A percentile compares a stretch with the other conserved stretches of the same genome.
Conservation (phyloP, 2,329 filamentous ascomycete genomes). For the Cladosporium cucumerinum region DNA sequence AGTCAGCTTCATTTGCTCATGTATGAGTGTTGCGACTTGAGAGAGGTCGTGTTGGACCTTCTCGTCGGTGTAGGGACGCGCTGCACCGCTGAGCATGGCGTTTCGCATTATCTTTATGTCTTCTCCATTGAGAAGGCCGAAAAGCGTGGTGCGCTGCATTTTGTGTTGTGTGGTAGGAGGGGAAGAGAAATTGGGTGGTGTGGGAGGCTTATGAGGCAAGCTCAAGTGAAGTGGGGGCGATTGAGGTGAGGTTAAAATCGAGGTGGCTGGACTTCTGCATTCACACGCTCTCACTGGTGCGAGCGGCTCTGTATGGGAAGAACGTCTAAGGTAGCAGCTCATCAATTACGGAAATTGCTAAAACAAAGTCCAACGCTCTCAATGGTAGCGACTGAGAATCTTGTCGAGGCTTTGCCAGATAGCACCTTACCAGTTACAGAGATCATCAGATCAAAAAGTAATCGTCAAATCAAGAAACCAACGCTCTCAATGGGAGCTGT, state of each 20-base stretch:
- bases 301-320: background rate
- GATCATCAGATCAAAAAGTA: background rate
- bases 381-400: background rate
- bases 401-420: background rate
- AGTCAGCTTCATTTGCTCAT: constrained; percentile 6
- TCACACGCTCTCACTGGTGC: background rate
- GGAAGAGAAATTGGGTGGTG: background rate
- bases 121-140: background rate
- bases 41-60: constrained; percentile 2
- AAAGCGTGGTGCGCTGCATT: background rate
- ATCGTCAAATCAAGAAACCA: background rate
- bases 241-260: constrained; percentile 2
- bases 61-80: background rate
- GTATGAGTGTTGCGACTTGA: background rate
- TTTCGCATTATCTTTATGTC: background rate
- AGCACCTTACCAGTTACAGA: background rate
- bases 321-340: background rate
- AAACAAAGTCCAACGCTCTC: background rate
- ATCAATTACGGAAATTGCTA: background rate
- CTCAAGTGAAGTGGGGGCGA: constrained; percentile 1
- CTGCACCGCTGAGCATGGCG: background rate
- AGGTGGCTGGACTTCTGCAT: background rate
- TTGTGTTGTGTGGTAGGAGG: background rate
- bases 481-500: background rate
- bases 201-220: background rate